These are phyloP conservation scores for Cicer judaicum DNA, from an alignment of 306 rosid species.

Conservation along the genomic window DNA sequence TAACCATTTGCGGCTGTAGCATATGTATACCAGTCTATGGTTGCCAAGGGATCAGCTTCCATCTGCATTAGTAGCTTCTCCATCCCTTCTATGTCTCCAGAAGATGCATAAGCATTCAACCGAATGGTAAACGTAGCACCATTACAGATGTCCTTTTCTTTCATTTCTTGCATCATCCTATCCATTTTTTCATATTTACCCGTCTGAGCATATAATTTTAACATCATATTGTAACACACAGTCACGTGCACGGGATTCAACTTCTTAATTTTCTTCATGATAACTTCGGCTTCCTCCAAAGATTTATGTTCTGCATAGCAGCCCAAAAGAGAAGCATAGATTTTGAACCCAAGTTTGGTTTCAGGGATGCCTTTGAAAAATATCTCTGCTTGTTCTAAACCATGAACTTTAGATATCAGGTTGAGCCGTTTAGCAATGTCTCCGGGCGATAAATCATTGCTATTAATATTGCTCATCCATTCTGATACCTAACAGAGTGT, in stretches of 20 bases:
- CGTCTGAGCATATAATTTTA: slow-evolving; percentile 58
- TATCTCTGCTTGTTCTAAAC: slow-evolving; percentile 66
- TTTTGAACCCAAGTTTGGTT: slow-evolving; percentile 46
- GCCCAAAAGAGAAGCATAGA: slow-evolving; percentile 63
- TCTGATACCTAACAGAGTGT: slow-evolving; percentile 56
- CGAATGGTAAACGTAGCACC: slow-evolving; percentile 51
- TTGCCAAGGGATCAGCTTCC: slow-evolving; percentile 61
- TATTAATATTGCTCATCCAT: slow-evolving; percentile 58
- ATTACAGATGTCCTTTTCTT: slow-evolving; percentile 53
- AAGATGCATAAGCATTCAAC: slow-evolving; percentile 57
- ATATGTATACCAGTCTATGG: slow-evolving; percentile 58
- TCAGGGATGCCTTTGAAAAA: slow-evolving; percentile 53
- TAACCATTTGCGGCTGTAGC: slow-evolving; percentile 61
- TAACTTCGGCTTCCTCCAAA: slow-evolving; percentile 60
- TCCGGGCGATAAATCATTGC: slow-evolving; percentile 40
- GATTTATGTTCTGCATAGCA: slow-evolving; percentile 62
- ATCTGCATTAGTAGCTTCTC: slow-evolving; percentile 63
- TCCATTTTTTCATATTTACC: slow-evolving; percentile 64
- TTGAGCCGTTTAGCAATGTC: slow-evolving; percentile 55
- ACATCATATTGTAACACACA: slow-evolving; percentile 58
- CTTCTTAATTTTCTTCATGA: slow-evolving; percentile 61
- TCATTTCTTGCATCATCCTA: slow-evolving; percentile 60
- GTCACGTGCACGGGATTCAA: slow-evolving; percentile 37
- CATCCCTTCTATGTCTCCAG: slow-evolving; percentile 53
- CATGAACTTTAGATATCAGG: slow-evolving; percentile 68